These are phyloP conservation scores for Paxillus ammoniavirescens DNA, from an alignment of 768 basidiomycete species.

Conservation along the genomic window DNA sequence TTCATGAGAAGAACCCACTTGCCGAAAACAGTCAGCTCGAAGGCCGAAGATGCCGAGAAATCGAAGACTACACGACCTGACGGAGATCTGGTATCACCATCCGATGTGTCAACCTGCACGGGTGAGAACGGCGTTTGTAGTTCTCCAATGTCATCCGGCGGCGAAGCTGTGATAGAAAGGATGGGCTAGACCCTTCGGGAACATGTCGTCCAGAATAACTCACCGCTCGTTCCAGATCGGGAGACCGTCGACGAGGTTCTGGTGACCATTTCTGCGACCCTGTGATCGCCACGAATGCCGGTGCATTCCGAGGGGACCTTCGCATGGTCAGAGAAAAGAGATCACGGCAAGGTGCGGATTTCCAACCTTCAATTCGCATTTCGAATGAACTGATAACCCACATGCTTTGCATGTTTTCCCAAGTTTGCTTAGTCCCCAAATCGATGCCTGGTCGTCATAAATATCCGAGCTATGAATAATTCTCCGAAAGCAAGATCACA, in stretches of 20 bases:
- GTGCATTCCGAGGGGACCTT: conserved; percentile 76
- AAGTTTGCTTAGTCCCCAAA: conserved; percentile 86
- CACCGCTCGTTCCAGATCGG: conserved; percentile 27
- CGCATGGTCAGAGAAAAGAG: conserved; percentile 8
- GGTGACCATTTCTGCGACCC: conserved; percentile 24
- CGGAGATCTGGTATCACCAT: conserved; percentile 44
- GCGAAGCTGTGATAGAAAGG: conserved; percentile 5
- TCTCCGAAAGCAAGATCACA: conserved; percentile 24
- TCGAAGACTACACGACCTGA: conserved; percentile 69
- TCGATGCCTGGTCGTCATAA: conserved; percentile 54
- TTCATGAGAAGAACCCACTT: conserved; percentile 19
- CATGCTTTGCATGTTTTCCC: conserved; percentile 83
- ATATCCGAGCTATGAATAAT: not conserved
- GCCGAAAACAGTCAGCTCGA: conserved; percentile 72
- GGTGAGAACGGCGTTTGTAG: conserved; percentile 59
- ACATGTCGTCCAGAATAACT: conserved; percentile 8
- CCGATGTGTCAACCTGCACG: conserved; percentile 39
- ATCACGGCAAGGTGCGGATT: conserved; percentile 3
- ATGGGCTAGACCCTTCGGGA: conserved; percentile 2
- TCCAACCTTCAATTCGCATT: conserved; percentile 80
- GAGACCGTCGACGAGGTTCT: conserved; percentile 35
- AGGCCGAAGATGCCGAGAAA: conserved; percentile 71
- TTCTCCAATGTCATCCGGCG: conserved; percentile 6
- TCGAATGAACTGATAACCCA: conserved; percentile 76
- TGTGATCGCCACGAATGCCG: conserved; percentile 26